These are phyloP conservation scores for Colletotrichum sp. DNA, from an alignment of 2,329 filamentous ascomycete genomes.

Conservation along the genomic window DNA sequence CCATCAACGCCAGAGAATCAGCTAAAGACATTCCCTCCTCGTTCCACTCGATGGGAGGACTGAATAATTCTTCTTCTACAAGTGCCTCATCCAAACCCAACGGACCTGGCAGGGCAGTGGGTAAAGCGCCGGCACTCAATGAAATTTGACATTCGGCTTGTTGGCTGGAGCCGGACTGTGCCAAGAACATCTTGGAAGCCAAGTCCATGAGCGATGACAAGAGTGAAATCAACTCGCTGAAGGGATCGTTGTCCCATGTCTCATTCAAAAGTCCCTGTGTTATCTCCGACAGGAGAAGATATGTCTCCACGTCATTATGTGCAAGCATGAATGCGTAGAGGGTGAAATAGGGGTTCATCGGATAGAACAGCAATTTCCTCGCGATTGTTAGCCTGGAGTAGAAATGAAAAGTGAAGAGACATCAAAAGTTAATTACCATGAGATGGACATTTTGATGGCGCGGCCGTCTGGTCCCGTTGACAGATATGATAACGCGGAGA, in stretches of 20 bases:
- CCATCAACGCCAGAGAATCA: neutral
- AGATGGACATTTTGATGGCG: too few species aligned
- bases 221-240: fast-evolving
- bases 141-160: fast-evolving
- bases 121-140: fast-evolving
- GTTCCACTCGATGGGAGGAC: neutral
- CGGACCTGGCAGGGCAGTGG: too few species aligned
- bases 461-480: fast-evolving
- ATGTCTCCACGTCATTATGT: too few species aligned
- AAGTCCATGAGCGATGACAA: too few species aligned
- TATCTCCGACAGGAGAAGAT: fast-evolving
- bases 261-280: fast-evolving
- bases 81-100: too few species aligned
- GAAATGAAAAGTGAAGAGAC: fast-evolving
- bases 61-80: neutral
- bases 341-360: too few species aligned
- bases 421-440: fast-evolving
- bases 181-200: too few species aligned
- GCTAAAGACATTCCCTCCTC: neutral
- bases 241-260: too few species aligned
- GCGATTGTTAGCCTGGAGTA: fast-evolving
- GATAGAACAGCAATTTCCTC: too few species aligned
- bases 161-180: fast-evolving
- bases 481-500: fast-evolving
- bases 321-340: too few species aligned